Base-by-base conservation (phyloP, 2,329 filamentous ascomycete species). In the Pyricularia sp. region DNA sequence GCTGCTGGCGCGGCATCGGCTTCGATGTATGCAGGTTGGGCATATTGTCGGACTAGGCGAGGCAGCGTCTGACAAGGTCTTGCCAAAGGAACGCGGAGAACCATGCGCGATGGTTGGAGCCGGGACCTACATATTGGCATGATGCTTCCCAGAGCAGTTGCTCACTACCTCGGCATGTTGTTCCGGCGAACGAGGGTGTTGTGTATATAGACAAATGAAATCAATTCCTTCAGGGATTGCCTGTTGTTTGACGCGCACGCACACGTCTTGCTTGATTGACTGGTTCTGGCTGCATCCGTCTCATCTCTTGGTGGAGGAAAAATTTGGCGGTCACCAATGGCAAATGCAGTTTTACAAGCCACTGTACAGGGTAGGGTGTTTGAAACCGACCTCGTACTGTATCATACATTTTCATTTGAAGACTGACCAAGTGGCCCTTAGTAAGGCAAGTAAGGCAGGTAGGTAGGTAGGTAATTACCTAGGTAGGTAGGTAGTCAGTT, bases 91-190 rank as follows among this genome's bases (percentile, higher is more conserved):
- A 66, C 69, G 67, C 68, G 67, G 68, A 68, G 69, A 70, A 71
- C 68, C 68, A 69, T 66, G 65, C 70, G 65, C 68, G 30, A 64
- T 68, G 69, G 71, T 68, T 71, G 75, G 68, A 72, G 71, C 72
- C 73, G 73, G 71, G 73, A 74, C 74, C 77, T 76, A 77, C 76
- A 78, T 73, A 73, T 67, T 71, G 74, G 73, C 69, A 73, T 75
- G 75, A 73, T 75, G 75, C 78, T 75, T 74, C 77, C 77, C 72
- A 77, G 73, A 74, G 78, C 78, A 81, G 80, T 75, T 70, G 72
- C 76, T 75, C 33, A 79, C 78, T 70, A 73, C 65, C 65, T 70
- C 77, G 80, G 8, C 60, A 57, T 62, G 22, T 59, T 4, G 59
- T 53, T 19, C 40, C n/a, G 10, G 33, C 12, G 60, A 35, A 12